phyloP scores from a whole-genome alignment of 116 monocot genomes.

The Zostera marina region DNA sequence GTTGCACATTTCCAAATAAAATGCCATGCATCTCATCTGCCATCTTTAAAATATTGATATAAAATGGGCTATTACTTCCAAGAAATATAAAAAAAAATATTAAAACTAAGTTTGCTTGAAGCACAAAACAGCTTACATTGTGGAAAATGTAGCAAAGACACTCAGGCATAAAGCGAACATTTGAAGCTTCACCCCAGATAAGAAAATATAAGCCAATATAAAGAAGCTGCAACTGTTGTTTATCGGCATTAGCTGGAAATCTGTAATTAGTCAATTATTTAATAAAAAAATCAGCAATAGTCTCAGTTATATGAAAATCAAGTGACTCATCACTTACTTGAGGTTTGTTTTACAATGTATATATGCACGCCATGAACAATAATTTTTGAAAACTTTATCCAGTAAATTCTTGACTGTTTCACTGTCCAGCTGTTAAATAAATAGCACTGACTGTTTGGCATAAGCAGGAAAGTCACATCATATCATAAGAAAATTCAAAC shows the following conservation, averaged over 20 bases:
- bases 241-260: conserved; percentile 21
- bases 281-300: background rate
- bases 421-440: conserved; percentile 40
- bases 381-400: conserved; percentile 75
- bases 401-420: conserved; percentile 36
- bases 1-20: conserved; percentile 30
- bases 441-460: background rate
- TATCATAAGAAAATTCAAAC: background rate
- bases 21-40: conserved; percentile 45
- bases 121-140: conserved; percentile 30
- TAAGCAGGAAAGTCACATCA: background rate
- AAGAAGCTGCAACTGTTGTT: conserved; percentile 61
- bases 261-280: conserved; percentile 15
- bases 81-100: background rate
- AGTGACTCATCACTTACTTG: conserved; percentile 28
- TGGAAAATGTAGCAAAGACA: conserved; percentile 95
- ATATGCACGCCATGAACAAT: conserved; percentile 81
- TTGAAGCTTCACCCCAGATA: conserved; percentile 99
- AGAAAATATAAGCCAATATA: conserved; percentile 86
- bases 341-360: conserved; percentile 37
- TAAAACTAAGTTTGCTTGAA: background rate
- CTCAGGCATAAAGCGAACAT: conserved; percentile 97
- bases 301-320: background rate
- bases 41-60: conserved; percentile 41
- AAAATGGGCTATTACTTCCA: conserved; percentile 1